Percentiles rank a stretch among this genome's conserved stretches.
These are phyloP conservation scores for Chrysanthemum seticuspe DNA, from an alignment of 129 eudicot species.

Conservation along the genomic window DNA sequence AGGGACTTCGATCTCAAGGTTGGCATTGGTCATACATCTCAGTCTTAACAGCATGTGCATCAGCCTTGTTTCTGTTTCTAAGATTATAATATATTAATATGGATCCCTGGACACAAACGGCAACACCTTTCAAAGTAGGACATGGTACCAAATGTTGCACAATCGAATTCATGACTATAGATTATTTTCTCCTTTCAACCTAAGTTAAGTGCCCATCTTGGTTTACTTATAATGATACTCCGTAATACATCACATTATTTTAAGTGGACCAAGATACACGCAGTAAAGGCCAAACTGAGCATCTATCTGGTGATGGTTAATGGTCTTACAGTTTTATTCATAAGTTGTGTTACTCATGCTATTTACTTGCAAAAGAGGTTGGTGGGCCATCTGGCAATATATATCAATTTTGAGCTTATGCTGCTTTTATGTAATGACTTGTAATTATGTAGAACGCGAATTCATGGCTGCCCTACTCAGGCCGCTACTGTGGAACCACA, in stretches of 20 bases:
- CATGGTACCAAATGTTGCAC: neutral
- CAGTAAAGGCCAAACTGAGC: conserved; percentile 1
- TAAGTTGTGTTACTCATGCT: conserved; percentile 20
- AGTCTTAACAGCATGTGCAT: conserved; percentile 39
- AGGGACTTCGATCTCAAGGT: conserved; percentile 42
- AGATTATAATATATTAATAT: conserved; percentile 11
- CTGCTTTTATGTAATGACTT: neutral
- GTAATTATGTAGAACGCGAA: neutral
- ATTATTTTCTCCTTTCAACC: conserved; percentile 2
- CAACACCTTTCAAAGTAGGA: conserved; percentile 11
- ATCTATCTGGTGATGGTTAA: conserved; percentile 11
- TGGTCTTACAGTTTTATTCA: conserved; percentile 24
- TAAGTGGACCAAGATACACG: conserved; percentile 9
- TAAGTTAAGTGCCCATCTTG: conserved; percentile 12
- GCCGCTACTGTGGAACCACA: neutral
- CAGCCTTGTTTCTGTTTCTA: conserved; percentile 40
- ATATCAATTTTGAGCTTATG: conserved; percentile 23
- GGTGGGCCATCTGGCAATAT: conserved; percentile 11
- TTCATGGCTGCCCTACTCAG: neutral
- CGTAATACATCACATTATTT: neutral
- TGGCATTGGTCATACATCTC: conserved; percentile 35
- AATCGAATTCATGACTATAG: conserved; percentile 9
- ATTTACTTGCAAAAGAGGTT: conserved; percentile 8
- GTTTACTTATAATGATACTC: neutral
- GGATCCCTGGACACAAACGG: conserved; percentile 3